Conservation (phyloP, 2,329 filamentous ascomycete species). For the Microdochium trichocladiopsis region DNA sequence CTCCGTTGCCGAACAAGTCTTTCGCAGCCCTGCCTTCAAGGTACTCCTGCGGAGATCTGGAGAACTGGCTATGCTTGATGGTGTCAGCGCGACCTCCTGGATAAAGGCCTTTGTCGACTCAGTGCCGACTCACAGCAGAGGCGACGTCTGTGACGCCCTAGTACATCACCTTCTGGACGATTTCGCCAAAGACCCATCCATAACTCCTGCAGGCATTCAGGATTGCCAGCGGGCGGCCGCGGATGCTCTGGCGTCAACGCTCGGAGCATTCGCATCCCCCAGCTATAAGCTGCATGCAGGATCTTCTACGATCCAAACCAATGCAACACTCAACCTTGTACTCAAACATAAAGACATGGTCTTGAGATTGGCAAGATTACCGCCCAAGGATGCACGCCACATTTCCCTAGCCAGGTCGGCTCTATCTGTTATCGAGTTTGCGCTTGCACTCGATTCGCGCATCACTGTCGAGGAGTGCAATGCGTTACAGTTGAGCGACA, state of each 20-base stretch:
- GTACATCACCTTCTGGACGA: conserved; percentile 66
- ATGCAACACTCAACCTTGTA: conserved; percentile 58
- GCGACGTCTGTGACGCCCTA: conserved; percentile 74
- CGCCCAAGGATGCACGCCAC: conserved; percentile 35
- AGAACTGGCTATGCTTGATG: conserved; percentile 43
- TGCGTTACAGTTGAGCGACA: conserved; percentile 49
- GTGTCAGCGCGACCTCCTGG: conserved; percentile 69
- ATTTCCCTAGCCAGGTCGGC: conserved; percentile 46
- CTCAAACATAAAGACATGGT: conserved; percentile 57
- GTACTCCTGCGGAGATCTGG: conserved; percentile 55
- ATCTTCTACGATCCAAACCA: conserved; percentile 54
- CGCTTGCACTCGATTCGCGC: conserved; percentile 64
- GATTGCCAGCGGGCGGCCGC: conserved; percentile 60
- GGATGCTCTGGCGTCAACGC: conserved; percentile 48
- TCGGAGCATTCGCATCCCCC: conserved; percentile 47
- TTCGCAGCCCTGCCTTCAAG: conserved; percentile 62
- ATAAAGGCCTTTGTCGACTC: conserved; percentile 71
- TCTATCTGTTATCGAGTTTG: conserved; percentile 58
- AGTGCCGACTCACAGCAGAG: conserved; percentile 66
- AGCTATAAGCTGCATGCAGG: conserved; percentile 35
- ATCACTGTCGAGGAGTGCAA: conserved; percentile 63
- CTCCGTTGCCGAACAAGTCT: conserved; percentile 77
- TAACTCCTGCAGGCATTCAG: conserved; percentile 49
- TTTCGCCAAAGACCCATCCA: conserved; percentile 45
- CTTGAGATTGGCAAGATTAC: conserved; percentile 41